Evolutionary conservation across 176 grass and related monocot species (phyloP).

Genomic region (Triticum turgidum): DNA sequence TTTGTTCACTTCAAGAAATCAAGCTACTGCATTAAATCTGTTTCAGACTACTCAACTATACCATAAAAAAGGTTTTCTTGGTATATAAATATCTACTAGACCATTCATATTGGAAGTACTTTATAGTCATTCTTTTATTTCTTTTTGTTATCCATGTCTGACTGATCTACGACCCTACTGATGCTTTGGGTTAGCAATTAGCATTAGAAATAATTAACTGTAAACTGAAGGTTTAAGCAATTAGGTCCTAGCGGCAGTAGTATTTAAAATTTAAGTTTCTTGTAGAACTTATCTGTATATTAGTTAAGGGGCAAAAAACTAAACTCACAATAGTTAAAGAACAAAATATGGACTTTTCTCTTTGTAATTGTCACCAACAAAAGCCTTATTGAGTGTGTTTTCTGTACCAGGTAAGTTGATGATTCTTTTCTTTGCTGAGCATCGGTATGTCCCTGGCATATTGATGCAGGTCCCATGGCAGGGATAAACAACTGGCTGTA

Average conservation of each 20-base stretch:
- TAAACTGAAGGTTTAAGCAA: too few species aligned
- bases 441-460: slow-evolving; percentile 26
- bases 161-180: too few species aligned
- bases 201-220: too few species aligned
- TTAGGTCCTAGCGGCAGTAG: too few species aligned
- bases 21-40: not conserved
- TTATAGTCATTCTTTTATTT: too few species aligned
- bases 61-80: not conserved
- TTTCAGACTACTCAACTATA: not conserved
- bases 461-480: slow-evolving; percentile 37
- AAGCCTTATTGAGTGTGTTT: not conserved
- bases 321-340: not conserved
- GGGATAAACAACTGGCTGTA: slow-evolving; percentile 21
- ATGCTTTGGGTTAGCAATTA: too few species aligned
- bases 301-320: too few species aligned
- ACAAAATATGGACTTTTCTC: not conserved
- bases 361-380: not conserved
- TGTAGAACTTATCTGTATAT: too few species aligned
- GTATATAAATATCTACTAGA: not conserved
- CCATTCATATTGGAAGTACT: too few species aligned
- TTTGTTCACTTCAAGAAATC: not conserved
- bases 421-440: slow-evolving; percentile 16
- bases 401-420: not conserved
- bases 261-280: too few species aligned
- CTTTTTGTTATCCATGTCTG: too few species aligned